Evolutionary conservation across 2,329 filamentous ascomycete species (phyloP).

Genomic region (Paraconiothyrium brasiliense): DNA sequence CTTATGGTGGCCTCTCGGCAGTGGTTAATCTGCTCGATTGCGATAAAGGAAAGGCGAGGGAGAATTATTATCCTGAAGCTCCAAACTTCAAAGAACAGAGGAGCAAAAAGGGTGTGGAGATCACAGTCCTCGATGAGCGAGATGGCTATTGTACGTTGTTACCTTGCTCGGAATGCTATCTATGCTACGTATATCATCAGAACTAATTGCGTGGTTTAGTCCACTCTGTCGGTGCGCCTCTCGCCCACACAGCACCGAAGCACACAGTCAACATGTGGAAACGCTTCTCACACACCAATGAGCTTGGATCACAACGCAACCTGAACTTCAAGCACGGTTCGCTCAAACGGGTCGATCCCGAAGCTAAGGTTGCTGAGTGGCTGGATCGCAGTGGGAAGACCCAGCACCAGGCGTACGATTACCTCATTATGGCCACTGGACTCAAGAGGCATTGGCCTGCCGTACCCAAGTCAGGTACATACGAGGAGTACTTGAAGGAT

Average conservation of each 20-base stretch:
- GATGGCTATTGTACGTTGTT: slow-evolving; percentile 77
- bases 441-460: slow-evolving; percentile 75
- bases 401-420: slow-evolving; percentile 69
- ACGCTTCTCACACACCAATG: slow-evolving; percentile 72
- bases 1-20: slow-evolving; percentile 75
- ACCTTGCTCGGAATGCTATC: slow-evolving; percentile 11
- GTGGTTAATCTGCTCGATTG: slow-evolving; percentile 74
- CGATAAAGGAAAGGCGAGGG: slow-evolving; percentile 64
- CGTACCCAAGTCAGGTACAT: slow-evolving; percentile 72
- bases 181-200: slow-evolving; percentile 13
- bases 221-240: slow-evolving; percentile 78
- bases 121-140: slow-evolving; percentile 80
- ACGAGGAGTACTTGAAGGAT: slow-evolving; percentile 71
- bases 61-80: slow-evolving; percentile 49
- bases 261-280: slow-evolving; percentile 77
- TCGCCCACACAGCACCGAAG: slow-evolving; percentile 71
- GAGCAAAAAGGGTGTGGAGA: slow-evolving; percentile 67
- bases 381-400: slow-evolving; percentile 63
- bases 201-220: slow-evolving; percentile 57
- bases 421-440: slow-evolving; percentile 76
- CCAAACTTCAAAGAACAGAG: slow-evolving; percentile 47
- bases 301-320: slow-evolving; percentile 66
- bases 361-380: slow-evolving; percentile 65
- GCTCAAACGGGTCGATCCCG: slow-evolving; percentile 68
- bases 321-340: slow-evolving; percentile 73